These are phyloP conservation scores for Triticum timopheevii DNA, from an alignment of 176 grass and related monocot species.

Conservation along the genomic window DNA sequence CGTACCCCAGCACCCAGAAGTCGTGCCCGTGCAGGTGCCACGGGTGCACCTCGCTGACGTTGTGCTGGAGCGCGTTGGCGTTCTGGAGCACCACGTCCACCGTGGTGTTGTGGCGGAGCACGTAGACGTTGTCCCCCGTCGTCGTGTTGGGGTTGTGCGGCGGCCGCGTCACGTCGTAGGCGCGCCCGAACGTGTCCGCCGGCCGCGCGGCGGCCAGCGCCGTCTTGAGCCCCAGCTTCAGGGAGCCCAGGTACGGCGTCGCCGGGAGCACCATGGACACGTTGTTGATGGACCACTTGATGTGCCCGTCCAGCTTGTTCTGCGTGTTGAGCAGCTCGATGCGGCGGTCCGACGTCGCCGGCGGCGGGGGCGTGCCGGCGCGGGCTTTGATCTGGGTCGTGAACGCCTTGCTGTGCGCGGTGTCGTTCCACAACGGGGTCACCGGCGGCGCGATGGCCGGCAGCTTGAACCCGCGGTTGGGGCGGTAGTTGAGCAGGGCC, in stretches of 20 bases:
- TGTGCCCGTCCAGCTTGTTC: constrained; percentile 57
- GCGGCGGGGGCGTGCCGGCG: constrained; percentile 46
- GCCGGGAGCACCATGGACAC: constrained; percentile 66
- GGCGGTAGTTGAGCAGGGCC: constrained; percentile 66
- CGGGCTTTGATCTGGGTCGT: constrained; percentile 47
- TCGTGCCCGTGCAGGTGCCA: constrained; percentile 92
- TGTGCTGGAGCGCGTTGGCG: constrained; percentile 50
- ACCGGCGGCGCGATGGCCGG: constrained; percentile 43
- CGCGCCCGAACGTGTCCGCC: constrained; percentile 43
- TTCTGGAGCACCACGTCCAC: constrained; percentile 62
- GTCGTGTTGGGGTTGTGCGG: constrained; percentile 61
- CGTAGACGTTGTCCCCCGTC: constrained; percentile 37
- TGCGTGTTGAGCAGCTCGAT: constrained; percentile 87
- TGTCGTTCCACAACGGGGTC: constrained; percentile 76
- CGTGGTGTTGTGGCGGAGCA: constrained; percentile 21
- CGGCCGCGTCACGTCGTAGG: constrained; percentile 58
- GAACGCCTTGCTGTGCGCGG: constrained; percentile 71
- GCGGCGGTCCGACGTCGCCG: constrained; percentile 37
- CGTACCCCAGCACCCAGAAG: constrained; percentile 91
- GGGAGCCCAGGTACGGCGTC: constrained; percentile 72
- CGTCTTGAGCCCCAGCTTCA: constrained; percentile 60
- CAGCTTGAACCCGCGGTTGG: constrained; percentile 47
- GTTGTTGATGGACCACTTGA: constrained; percentile 86
- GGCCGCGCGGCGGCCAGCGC: constrained; percentile 38
- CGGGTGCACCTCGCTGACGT: constrained; percentile 83